phyloP scores from a whole-genome alignment of 495 filamentous ascomycete species.

The Elasticomyces elasticus region DNA sequence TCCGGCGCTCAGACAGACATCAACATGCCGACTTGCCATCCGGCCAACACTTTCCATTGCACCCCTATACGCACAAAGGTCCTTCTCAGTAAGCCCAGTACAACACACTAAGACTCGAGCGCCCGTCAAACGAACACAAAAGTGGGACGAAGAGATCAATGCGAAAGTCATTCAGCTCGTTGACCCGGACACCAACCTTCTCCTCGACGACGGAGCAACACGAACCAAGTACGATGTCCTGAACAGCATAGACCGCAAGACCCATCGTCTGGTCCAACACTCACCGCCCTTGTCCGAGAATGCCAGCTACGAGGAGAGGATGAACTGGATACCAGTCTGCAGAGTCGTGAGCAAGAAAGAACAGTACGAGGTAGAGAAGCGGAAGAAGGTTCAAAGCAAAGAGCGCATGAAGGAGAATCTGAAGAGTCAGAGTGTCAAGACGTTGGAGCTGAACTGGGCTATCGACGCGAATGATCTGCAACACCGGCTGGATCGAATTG shows the following conservation, averaged over 20 bases:
- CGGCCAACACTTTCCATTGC: no score
- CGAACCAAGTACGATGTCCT: slow-evolving; percentile 45
- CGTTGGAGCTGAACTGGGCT: slow-evolving; percentile 77
- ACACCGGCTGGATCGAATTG: slow-evolving; percentile 26
- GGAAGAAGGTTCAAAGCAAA: slow-evolving; percentile 32
- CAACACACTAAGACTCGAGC: neutral
- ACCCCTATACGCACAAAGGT: no score
- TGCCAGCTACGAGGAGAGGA: no score
- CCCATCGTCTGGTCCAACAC: slow-evolving; percentile 51
- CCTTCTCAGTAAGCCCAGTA: neutral
- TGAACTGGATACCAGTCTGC: slow-evolving; percentile 45
- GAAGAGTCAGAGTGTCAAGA: slow-evolving; percentile 40
- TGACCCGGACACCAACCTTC: slow-evolving; percentile 21
- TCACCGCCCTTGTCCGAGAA: no score
- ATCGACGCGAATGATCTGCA: slow-evolving; percentile 42
- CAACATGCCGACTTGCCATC: no score
- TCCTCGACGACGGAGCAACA: slow-evolving; percentile 6
- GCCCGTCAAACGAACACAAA: slow-evolving; percentile 8
- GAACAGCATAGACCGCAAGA: slow-evolving; percentile 39
- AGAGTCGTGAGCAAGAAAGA: slow-evolving; percentile 49
- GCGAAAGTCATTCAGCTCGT: slow-evolving; percentile 15
- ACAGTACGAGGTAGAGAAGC: slow-evolving; percentile 25
- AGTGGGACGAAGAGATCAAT: slow-evolving; percentile 23
- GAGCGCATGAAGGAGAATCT: slow-evolving; percentile 17
- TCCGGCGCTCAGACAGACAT: no score